A percentile compares a stretch with the other conserved stretches of the same genome.
These are phyloP conservation scores for Leccinum imitatum DNA, from an alignment of 768 basidiomycete species.

Conservation along the genomic window DNA sequence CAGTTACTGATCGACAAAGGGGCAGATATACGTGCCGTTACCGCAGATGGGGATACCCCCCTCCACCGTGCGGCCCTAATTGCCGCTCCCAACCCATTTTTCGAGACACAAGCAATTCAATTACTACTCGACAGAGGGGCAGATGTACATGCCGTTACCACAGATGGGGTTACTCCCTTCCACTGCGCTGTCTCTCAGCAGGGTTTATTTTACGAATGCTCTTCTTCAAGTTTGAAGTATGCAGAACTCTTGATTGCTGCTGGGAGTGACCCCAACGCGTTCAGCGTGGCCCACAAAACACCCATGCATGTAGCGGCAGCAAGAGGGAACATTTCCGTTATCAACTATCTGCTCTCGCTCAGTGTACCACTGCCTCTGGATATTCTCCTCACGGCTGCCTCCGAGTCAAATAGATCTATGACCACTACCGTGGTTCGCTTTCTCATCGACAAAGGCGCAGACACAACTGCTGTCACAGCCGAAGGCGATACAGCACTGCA, in stretches of 20 bases:
- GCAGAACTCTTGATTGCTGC: background rate
- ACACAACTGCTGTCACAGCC: background rate
- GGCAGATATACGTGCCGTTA: background rate
- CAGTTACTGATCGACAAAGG: background rate
- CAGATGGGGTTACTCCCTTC: no score
- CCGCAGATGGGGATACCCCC: no score
- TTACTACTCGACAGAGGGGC: no score
- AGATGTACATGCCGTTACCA: no score
- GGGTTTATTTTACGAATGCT: background rate
- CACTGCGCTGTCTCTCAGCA: background rate
- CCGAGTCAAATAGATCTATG: no score
- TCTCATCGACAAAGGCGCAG: background rate
- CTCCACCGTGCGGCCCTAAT: no score
- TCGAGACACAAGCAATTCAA: no score
- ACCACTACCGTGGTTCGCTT: background rate
- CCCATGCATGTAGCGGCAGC: background rate
- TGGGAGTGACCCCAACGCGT: background rate
- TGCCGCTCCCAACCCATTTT: no score
- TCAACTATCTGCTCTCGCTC: background rate
- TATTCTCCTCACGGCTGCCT: background rate
- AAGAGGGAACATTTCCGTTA: background rate
- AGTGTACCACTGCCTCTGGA: background rate
- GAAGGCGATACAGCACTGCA: background rate
- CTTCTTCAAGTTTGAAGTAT: background rate
- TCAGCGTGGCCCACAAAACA: background rate